These are phyloP conservation scores for Panicum miliaceum DNA, from an alignment of 176 grass and related monocot species.

Conservation along the genomic window DNA sequence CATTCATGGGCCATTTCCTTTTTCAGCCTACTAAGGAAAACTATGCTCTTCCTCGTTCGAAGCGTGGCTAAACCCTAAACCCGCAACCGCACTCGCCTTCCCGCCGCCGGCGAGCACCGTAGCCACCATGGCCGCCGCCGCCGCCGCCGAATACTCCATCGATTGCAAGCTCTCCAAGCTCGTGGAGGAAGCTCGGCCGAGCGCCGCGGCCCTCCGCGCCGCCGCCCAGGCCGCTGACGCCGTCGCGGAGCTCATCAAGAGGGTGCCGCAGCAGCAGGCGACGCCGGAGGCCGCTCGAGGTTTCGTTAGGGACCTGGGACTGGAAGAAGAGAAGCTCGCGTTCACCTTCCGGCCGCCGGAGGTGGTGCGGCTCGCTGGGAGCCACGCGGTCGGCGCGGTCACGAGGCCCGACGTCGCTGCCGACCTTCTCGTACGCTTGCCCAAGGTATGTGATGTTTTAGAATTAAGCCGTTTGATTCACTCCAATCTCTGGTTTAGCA, in stretches of 20 bases:
- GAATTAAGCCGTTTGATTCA: not conserved
- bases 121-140: constrained; percentile 35
- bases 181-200: constrained; percentile 59
- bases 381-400: constrained; percentile 57
- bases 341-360: constrained; percentile 68
- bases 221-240: constrained; percentile 48
- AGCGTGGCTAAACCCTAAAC: constrained; percentile 54
- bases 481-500: not conserved
- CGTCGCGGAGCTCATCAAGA: constrained; percentile 58
- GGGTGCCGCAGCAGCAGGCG: constrained; percentile 59
- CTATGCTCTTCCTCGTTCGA: not conserved
- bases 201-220: constrained; percentile 34
- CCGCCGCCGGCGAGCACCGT: constrained; percentile 47
- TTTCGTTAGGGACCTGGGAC: constrained; percentile 68
- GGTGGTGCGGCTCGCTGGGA: constrained; percentile 63
- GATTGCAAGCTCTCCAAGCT: constrained; percentile 65
- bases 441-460: constrained; percentile 51
- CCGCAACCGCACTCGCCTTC: constrained; percentile 5
- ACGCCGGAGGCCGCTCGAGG: constrained; percentile 43
- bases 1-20: not conserved
- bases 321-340: constrained; percentile 54
- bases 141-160: constrained; percentile 40
- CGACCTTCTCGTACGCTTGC: constrained; percentile 85
- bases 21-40: not conserved
- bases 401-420: constrained; percentile 71